Evolutionary conservation across 169 alveolate species (phyloP).

Genomic region (Eimeria falciformis): DNA sequence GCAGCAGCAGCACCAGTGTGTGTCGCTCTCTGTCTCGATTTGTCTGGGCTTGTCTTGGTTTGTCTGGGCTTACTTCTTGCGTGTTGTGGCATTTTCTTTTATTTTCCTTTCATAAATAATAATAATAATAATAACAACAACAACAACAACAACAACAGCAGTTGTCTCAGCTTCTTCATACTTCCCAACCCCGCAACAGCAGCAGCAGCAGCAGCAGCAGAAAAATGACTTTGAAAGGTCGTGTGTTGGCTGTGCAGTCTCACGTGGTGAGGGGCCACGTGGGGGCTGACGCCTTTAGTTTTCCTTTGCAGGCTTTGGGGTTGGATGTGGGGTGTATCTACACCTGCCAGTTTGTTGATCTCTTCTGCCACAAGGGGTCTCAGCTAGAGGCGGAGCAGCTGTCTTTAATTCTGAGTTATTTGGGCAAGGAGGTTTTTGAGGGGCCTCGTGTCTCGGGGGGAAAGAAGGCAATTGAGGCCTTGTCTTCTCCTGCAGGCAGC

Average conservation of each 20-base stretch:
- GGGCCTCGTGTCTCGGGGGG: background rate
- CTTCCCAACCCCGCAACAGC: background rate
- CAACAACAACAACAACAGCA: background rate
- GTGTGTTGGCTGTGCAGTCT: constrained; percentile 81
- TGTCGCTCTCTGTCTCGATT: too few relatives aligned
- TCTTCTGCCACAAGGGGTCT: constrained; percentile 79
- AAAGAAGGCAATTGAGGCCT: background rate
- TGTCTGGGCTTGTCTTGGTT: too few relatives aligned
- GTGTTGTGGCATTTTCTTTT: too few relatives aligned
- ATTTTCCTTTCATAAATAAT: too few relatives aligned
- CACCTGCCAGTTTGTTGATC: constrained; percentile 79
- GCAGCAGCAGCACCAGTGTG: background rate
- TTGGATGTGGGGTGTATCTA: constrained; percentile 81
- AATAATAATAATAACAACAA: background rate
- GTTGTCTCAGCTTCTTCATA: constrained; percentile 15
- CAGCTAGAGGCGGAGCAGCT: constrained; percentile 75
- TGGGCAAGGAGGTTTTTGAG: background rate
- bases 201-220: background rate
- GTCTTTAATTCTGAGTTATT: constrained; percentile 68
- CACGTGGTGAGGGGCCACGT: constrained; percentile 83
- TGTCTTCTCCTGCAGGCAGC: background rate
- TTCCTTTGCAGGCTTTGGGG: constrained; percentile 83
- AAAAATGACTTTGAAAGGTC: background rate
- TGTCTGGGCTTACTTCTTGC: too few relatives aligned
- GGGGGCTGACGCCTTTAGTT: constrained; percentile 81